Evolutionary conservation across 2,329 filamentous ascomycete species (phyloP), one percentile per base, ranked within the genome.

Genomic region (Sporothrix luriei): DNA sequence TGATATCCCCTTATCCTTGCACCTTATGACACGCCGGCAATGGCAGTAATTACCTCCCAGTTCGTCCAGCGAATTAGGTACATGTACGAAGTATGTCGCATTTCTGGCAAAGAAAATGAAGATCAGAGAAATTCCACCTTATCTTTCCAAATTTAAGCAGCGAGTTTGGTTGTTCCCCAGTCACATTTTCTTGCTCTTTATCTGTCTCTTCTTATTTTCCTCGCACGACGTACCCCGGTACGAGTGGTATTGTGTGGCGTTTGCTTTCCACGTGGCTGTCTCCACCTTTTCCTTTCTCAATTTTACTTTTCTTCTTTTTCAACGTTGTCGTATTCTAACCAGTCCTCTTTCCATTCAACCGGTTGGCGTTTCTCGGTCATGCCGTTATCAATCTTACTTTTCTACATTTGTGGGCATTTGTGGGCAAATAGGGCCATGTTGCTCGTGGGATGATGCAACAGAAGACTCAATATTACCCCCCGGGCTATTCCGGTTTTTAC

Each of bases 231-330:
- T 33, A 33, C 33, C 61, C 43, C 16, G 38, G 57, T 46, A 46
- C 19, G 33, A 59, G 38, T 49, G 26, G 46, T 65, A 51, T 65
- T 51, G 26, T 52, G 19, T 51, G 16, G 61, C 61, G 26, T 52
- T 65, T 65, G 46, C 40, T 19, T 65, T 65, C 62, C 62, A 65
- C 62, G 62, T 65, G 62, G 62, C 62, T n/a, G 46, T 19, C 16
- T 38, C 62, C 62, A 65, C 46, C 40, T 40, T 51, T 51, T 51
- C n/a, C 46, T 51, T 13, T 29, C 26, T 10, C 19, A 16, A 65
- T 51, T 51, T 52, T 13, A 49, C 19, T 21, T 49, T 40, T 29
- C 59, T 26, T 48, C 24, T 38, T 29, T 33, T 26, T 51, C 24
- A 3, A 21, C 19, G 9, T 14, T 38, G n/a, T 14, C 26, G 7